phyloP scores from a whole-genome alignment of 1,284 basidiomycete genomes.

The Coniophora puteana region DNA sequence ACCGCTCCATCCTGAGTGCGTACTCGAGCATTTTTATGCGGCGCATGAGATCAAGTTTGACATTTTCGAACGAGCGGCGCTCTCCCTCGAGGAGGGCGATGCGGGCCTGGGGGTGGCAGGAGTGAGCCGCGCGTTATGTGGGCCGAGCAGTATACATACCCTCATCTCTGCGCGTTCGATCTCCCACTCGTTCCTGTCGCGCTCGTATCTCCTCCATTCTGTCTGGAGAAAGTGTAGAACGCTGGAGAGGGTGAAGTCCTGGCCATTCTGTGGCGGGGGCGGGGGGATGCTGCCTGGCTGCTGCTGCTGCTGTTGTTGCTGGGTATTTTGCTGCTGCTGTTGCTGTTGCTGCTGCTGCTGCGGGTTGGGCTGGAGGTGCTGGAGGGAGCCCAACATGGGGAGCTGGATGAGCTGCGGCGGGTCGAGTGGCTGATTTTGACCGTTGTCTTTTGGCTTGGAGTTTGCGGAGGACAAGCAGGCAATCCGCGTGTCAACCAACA shows the following conservation, averaged over 20 bases:
- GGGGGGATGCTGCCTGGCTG: conserved; percentile 64
- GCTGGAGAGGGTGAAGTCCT: conserved; percentile 90
- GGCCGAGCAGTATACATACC: conserved; percentile 49
- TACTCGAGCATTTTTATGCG: conserved; percentile 99
- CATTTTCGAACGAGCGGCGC: conserved; percentile 93
- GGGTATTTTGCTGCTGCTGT: conserved; percentile 39
- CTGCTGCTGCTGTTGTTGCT: conserved; percentile 48
- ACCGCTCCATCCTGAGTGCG: conserved; percentile 92
- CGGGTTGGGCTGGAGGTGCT: conserved; percentile 47
- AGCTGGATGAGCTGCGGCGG: conserved; percentile 43
- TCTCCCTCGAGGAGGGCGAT: conserved; percentile 98
- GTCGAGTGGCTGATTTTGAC: no score
- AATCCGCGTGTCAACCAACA: no score
- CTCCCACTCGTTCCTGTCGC: conserved; percentile 99
- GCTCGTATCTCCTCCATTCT: conserved; percentile 95
- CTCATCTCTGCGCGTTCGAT: conserved; percentile 99
- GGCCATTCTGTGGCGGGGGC: conserved; percentile 73
- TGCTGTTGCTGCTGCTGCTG: conserved; percentile 33
- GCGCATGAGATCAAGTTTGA: conserved; percentile 92
- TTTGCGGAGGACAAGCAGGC: no score
- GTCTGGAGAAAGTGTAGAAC: conserved; percentile 97
- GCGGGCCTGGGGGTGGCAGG: conserved; percentile 60
- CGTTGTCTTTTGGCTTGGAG: no score
- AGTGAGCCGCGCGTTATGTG: conserved; percentile 19
- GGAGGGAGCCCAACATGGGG: conserved; percentile 68